phyloP scores from a whole-genome alignment of 179 eudicot genomes.

The Gypsophila paniculata region DNA sequence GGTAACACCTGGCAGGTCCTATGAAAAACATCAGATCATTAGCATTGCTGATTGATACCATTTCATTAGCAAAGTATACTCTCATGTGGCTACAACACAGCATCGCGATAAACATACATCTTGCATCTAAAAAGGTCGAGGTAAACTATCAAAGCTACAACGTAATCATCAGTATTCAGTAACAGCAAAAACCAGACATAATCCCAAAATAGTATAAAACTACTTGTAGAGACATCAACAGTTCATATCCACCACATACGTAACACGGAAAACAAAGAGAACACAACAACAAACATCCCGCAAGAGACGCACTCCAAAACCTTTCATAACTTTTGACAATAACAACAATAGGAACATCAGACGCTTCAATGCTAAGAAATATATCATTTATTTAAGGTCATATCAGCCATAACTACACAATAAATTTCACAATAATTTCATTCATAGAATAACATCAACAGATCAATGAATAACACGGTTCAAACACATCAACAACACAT shows the following conservation, averaged over 20 bases:
- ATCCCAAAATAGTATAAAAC: too few relatives aligned
- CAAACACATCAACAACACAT: background rate
- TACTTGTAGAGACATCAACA: background rate
- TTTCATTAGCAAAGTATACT: background rate
- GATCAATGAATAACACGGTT: background rate
- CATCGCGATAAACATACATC: too few relatives aligned
- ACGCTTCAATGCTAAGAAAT: too few relatives aligned
- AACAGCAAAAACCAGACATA: too few relatives aligned
- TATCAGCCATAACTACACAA: too few relatives aligned
- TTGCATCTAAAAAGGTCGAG: too few relatives aligned
- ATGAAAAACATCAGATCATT: background rate
- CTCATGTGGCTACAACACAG: background rate
- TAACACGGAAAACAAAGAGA: background rate
- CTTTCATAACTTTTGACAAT: too few relatives aligned
- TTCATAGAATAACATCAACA: background rate
- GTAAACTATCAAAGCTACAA: too few relatives aligned
- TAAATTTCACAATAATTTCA: background rate
- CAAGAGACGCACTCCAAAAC: background rate
- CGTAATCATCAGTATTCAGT: too few relatives aligned
- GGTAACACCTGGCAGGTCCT: constrained; percentile 70
- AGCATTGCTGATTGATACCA: background rate
- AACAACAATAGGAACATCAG: too few relatives aligned
- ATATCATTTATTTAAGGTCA: too few relatives aligned
- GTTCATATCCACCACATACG: background rate
- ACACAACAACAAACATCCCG: background rate